A percentile compares a stretch with the other conserved stretches of the same genome.
These are phyloP conservation scores for Hansfordia pulvinata DNA, from an alignment of 2,329 filamentous ascomycete genomes.

Conservation along the genomic window DNA sequence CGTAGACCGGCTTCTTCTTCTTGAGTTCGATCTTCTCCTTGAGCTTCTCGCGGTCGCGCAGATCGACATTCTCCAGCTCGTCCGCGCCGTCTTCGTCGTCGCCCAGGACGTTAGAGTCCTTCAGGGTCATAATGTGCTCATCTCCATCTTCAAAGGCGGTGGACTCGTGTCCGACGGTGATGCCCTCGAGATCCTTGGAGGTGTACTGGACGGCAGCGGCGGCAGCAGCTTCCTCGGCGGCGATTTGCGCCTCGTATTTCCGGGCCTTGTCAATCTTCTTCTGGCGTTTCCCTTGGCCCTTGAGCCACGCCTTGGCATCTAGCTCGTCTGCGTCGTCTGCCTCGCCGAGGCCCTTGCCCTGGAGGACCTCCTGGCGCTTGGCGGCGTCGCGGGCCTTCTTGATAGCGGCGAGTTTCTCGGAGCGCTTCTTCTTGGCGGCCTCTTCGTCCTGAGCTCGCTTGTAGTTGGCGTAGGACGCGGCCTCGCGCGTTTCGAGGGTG, in stretches of 20 bases:
- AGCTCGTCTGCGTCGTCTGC: conserved; percentile 48
- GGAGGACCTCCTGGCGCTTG: conserved; percentile 59
- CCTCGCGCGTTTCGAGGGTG: conserved; percentile 72
- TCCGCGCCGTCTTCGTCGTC: conserved; percentile 79
- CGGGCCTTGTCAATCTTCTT: conserved; percentile 76
- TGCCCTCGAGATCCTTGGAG: conserved; percentile 71
- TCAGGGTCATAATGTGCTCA: conserved; percentile 88
- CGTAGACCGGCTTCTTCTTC: conserved; percentile 81
- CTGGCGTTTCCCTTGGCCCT: conserved; percentile 82
- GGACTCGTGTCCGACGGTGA: conserved; percentile 84
- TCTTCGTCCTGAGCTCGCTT: conserved; percentile 55
- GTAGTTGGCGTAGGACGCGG: conserved; percentile 61
- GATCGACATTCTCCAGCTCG: conserved; percentile 66
- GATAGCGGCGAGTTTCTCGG: conserved; percentile 69
- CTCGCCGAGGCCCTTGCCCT: conserved; percentile 78
- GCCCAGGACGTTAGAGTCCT: conserved; percentile 72
- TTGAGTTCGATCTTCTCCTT: conserved; percentile 71
- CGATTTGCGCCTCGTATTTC: conserved; percentile 61
- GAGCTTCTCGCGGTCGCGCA: conserved; percentile 60
- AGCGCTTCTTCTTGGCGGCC: conserved; percentile 61
- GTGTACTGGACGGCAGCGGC: conserved; percentile 60
- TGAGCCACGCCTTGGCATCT: conserved; percentile 78
- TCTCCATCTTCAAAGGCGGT: conserved; percentile 68
- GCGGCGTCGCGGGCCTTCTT: conserved; percentile 80
- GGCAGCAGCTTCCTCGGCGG: conserved; percentile 55